Percentiles rank a stretch among this genome's conserved stretches.
These are phyloP conservation scores for Gossypium davidsonii DNA, from an alignment of 441 rosid species.

Conservation along the genomic window DNA sequence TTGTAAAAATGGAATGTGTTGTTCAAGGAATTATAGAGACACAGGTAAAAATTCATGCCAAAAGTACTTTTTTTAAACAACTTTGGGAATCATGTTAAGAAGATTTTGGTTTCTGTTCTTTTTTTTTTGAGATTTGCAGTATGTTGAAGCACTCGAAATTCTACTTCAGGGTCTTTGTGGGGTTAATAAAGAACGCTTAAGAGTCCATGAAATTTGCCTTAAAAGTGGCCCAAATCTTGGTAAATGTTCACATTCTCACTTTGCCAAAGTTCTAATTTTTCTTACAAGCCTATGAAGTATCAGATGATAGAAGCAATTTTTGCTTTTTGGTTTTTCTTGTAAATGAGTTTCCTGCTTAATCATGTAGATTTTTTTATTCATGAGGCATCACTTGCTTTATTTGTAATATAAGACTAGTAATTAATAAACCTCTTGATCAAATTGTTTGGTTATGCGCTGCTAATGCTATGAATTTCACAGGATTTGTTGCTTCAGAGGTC, in stretches of 20 bases:
- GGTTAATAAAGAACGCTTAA: constrained; percentile 68
- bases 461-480: constrained; percentile 29
- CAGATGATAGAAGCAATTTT: neutral
- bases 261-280: neutral
- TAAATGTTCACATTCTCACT: constrained; percentile 14
- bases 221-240: constrained; percentile 80
- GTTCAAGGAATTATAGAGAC: constrained; percentile 92
- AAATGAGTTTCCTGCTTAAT: neutral
- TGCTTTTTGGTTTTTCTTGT: neutral
- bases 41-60: constrained; percentile 32
- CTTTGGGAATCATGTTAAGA: neutral
- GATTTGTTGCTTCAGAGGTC: constrained; percentile 69
- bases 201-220: constrained; percentile 80
- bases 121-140: constrained; percentile 32
- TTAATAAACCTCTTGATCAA: neutral
- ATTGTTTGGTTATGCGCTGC: constrained; percentile 3
- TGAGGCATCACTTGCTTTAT: neutral
- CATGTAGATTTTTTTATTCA: neutral
- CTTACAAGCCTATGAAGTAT: neutral
- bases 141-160: constrained; percentile 92
- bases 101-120: neutral
- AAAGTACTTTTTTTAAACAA: neutral
- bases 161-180: constrained; percentile 98
- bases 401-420: neutral
- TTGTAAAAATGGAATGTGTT: constrained; percentile 66